phyloP scores from a whole-genome alignment of 306 rosid genomes.

The Corylus heterophylla region DNA sequence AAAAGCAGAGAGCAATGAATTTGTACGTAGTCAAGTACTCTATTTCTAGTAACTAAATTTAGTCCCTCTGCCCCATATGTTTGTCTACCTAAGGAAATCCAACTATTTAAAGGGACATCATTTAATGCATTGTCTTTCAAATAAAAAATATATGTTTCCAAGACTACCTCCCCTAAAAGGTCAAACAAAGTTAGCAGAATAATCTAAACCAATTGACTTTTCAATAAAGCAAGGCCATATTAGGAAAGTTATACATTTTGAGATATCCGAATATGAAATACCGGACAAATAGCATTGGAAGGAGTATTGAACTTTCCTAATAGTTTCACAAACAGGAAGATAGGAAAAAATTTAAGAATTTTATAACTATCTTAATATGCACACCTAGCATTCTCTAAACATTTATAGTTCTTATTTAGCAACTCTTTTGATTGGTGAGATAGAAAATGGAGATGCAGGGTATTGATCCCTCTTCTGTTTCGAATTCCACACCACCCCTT shows the following conservation, averaged over 20 bases:
- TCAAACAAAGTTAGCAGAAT: no score
- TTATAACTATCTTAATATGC: neutral
- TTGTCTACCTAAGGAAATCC: no score
- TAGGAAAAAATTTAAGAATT: neutral
- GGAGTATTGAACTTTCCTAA: neutral
- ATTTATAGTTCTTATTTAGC: neutral
- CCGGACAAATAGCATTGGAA: neutral
- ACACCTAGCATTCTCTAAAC: neutral
- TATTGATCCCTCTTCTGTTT: neutral
- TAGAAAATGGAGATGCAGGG: neutral
- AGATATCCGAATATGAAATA: neutral
- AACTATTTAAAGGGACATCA: no score
- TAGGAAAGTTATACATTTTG: neutral
- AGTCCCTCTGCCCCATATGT: no score
- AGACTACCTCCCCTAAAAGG: no score
- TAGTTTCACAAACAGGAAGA: neutral
- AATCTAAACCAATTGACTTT: neutral
- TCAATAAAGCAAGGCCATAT: neutral
- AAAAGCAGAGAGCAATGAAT: neutral
- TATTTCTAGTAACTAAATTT: neutral
- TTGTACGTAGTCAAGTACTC: neutral
- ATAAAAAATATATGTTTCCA: no score
- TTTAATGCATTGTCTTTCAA: no score
- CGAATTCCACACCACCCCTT: slow-evolving; percentile 8
- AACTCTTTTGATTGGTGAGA: neutral